Conservation (phyloP, 129 eudicot species). For the Escallonia herrerae region DNA sequence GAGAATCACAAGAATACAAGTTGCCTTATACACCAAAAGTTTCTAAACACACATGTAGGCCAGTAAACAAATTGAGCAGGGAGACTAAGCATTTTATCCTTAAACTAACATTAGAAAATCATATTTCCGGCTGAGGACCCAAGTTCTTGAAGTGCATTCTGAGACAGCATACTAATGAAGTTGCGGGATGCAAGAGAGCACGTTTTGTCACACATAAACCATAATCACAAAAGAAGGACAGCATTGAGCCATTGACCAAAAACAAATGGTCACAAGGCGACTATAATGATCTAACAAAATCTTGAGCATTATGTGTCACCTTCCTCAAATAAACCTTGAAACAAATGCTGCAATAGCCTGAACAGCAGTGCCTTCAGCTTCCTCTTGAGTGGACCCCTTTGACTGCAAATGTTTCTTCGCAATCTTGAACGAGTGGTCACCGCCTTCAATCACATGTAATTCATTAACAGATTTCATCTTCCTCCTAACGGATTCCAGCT, state of each 20-base stretch:
- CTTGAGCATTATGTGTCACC: conserved; percentile 13
- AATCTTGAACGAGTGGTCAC: conserved; percentile 88
- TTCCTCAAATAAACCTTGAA: conserved; percentile 22
- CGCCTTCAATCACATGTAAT: conserved; percentile 72
- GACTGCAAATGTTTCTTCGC: conserved; percentile 61
- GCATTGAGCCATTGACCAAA: too few relatives aligned
- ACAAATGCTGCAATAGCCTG: conserved; percentile 58
- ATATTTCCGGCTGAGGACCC: conserved; percentile 5
- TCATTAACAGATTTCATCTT: conserved; percentile 36
- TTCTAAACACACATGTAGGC: too few relatives aligned
- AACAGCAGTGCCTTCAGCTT: conserved; percentile 55
- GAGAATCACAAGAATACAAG: too few relatives aligned
- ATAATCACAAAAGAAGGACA: neutral
- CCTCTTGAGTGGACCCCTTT: conserved; percentile 48
- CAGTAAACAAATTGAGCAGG: too few relatives aligned
- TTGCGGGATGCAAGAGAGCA: neutral
- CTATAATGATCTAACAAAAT: conserved; percentile 6
- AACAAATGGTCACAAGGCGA: neutral
- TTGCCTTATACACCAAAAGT: too few relatives aligned
- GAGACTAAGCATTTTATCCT: too few relatives aligned
- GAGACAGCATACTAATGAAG: neutral
- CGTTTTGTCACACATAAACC: neutral
- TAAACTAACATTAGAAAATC: neutral
- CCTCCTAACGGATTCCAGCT: conserved; percentile 50
- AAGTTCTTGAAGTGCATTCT: conserved; percentile 1